A percentile compares a stretch with the other conserved stretches of the same genome.
These are phyloP conservation scores for Dactylella cylindrospora DNA, from an alignment of 2,329 filamentous ascomycete species.

Conservation along the genomic window DNA sequence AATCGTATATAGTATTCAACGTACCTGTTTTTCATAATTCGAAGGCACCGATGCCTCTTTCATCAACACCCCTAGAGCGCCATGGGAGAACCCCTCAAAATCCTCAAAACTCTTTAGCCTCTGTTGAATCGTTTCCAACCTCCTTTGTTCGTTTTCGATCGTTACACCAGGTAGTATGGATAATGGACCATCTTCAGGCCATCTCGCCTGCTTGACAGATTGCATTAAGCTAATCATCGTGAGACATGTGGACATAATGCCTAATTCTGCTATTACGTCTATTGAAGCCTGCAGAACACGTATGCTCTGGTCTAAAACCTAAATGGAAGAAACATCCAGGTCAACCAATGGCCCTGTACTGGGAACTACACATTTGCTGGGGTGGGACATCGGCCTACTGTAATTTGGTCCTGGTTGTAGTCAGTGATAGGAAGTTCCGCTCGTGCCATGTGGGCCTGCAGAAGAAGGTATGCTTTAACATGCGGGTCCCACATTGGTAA, in stretches of 20 bases:
- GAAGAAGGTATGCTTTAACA: constrained; percentile 88
- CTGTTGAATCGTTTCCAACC: constrained; percentile 5
- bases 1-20: constrained; percentile 12
- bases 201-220: constrained; percentile 87
- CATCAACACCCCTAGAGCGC: constrained; percentile 10
- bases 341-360: neutral
- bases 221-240: constrained; percentile 85
- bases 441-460: constrained; percentile 93
- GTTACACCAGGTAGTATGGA: constrained; percentile 76
- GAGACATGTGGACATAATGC: constrained; percentile 72
- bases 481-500: constrained; percentile 98
- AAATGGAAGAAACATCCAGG: neutral
- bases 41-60: constrained; percentile 21
- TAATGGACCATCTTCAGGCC: constrained; percentile 78
- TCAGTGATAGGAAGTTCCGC: constrained; percentile 91
- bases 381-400: constrained; percentile 47
- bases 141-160: constrained; percentile 50
- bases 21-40: constrained; percentile 42
- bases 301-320: constrained; percentile 92
- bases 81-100: constrained; percentile 25
- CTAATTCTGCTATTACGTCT: constrained; percentile 89
- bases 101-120: constrained; percentile 27
- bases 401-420: constrained; percentile 90
- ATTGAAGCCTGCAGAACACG: constrained; percentile 95
- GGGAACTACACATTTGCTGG: neutral